phyloP scores from a whole-genome alignment of 2,329 filamentous ascomycete species.

The Scedosporium minutisporum region DNA sequence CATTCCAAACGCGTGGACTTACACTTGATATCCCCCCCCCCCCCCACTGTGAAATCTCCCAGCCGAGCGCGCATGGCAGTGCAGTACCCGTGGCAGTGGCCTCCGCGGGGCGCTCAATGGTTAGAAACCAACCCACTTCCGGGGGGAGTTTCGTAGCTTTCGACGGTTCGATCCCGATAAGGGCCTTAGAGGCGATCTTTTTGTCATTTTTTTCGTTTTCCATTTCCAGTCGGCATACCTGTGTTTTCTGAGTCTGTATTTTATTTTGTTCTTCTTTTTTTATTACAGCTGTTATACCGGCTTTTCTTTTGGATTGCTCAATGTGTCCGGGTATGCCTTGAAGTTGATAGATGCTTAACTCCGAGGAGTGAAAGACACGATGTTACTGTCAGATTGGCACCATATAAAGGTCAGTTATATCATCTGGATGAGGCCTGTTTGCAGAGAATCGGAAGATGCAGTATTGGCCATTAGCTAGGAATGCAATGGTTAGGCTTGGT shows the following conservation, averaged over 20 bases:
- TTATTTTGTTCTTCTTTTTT: background rate
- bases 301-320: background rate
- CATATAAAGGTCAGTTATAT: too few species aligned
- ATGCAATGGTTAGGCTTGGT: too few species aligned
- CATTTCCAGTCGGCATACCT: background rate
- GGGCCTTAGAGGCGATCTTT: background rate
- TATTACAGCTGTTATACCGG: background rate
- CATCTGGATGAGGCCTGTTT: too few species aligned
- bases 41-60: too few species aligned
- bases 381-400: too few species aligned
- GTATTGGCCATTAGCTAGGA: too few species aligned
- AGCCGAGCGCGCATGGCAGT: background rate
- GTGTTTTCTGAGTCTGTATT: background rate
- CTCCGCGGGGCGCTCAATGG: background rate
- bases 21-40: too few species aligned
- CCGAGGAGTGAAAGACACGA: too few species aligned
- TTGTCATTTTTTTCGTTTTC: background rate
- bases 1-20: too few species aligned
- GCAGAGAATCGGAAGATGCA: too few species aligned
- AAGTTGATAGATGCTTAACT: too few species aligned
- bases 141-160: background rate
- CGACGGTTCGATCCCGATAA: background rate
- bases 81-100: background rate
- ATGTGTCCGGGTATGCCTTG: too few species aligned
- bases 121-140: background rate